phyloP scores from a whole-genome alignment of 352 stramenopile genomes.

The Phytopythium sindhum region DNA sequence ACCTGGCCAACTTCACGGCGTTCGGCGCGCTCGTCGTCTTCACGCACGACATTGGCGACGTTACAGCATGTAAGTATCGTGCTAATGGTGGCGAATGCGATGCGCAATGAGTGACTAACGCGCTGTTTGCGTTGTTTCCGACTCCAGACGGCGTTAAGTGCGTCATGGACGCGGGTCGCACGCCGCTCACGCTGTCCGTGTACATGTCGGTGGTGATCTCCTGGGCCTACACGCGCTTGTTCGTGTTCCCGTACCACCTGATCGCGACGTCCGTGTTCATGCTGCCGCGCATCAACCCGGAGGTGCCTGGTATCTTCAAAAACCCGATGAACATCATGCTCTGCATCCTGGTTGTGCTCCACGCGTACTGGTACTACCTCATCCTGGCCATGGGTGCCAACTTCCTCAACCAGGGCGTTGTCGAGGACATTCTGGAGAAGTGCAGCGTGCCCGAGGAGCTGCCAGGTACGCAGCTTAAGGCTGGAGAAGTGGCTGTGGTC shows the following conservation, averaged over 20 bases:
- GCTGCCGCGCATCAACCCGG: conserved; percentile 22
- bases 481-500: not conserved
- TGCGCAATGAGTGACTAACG: conserved; percentile 1
- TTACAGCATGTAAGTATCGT: conserved; percentile 42
- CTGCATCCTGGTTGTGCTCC: conserved; percentile 36
- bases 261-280: conserved; percentile 33
- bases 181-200: conserved; percentile 24
- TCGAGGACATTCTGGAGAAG: conserved; percentile 39
- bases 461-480: not conserved
- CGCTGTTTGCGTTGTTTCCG: conserved; percentile 5
- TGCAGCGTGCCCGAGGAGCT: conserved; percentile 12
- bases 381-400: conserved; percentile 45
- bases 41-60: conserved; percentile 53
- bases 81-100: not conserved
- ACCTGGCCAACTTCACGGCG: conserved; percentile 47
- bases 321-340: conserved; percentile 34
- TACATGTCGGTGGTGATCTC: conserved; percentile 35
- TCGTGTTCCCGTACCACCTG: conserved; percentile 40
- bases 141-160: conserved; percentile 34
- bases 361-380: conserved; percentile 42
- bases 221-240: conserved; percentile 43
- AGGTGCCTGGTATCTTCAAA: conserved; percentile 31
- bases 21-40: conserved; percentile 45
- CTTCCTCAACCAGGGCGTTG: conserved; percentile 25
- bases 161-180: conserved; percentile 32